Percentiles rank a stretch among this genome's conserved stretches.
phyloP scores from a whole-genome alignment of 495 filamentous ascomycete genomes.

The Penicillium waksmanii region DNA sequence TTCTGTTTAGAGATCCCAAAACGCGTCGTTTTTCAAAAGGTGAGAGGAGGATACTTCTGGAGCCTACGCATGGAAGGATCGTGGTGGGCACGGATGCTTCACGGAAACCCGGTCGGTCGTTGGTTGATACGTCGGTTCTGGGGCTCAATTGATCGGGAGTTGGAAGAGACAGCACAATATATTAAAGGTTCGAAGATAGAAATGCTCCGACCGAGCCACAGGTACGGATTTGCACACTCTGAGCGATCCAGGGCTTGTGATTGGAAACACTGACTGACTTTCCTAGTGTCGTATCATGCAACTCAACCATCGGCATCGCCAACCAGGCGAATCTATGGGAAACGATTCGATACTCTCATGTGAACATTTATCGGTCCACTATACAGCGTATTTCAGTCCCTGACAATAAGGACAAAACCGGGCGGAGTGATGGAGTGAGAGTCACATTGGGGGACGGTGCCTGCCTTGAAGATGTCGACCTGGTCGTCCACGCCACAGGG shows the following conservation, averaged over 20 bases:
- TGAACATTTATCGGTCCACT: conserved; percentile 31
- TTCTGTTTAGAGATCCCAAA: conserved; percentile 49
- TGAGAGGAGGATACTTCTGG: conserved; percentile 45
- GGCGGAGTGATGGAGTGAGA: background rate
- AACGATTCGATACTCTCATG: conserved; percentile 28
- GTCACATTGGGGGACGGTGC: conserved; percentile 20
- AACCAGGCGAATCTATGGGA: conserved; percentile 41
- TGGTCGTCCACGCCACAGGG: conserved; percentile 51
- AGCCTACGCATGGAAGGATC: conserved; percentile 57
- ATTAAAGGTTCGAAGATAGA: conserved; percentile 28
- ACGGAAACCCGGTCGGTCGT: conserved; percentile 33
- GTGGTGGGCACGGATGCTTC: conserved; percentile 50
- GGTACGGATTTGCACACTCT: conserved; percentile 11
- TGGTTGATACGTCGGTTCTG: conserved; percentile 29
- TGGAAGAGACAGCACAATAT: conserved; percentile 26
- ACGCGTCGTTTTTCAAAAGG: conserved; percentile 30
- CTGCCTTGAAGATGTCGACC: conserved; percentile 45
- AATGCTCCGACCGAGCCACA: conserved; percentile 29
- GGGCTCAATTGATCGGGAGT: conserved; percentile 23
- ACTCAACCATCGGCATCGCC: conserved; percentile 32
- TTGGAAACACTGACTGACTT: background rate
- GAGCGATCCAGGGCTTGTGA: background rate
- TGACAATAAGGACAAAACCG: background rate
- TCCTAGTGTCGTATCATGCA: conserved; percentile 30
- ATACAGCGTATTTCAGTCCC: conserved; percentile 13